A percentile compares a stretch with the other conserved stretches of the same genome.
Conservation (phyloP, 805 yeast species). For the Saturnispora zaruensis region DNA sequence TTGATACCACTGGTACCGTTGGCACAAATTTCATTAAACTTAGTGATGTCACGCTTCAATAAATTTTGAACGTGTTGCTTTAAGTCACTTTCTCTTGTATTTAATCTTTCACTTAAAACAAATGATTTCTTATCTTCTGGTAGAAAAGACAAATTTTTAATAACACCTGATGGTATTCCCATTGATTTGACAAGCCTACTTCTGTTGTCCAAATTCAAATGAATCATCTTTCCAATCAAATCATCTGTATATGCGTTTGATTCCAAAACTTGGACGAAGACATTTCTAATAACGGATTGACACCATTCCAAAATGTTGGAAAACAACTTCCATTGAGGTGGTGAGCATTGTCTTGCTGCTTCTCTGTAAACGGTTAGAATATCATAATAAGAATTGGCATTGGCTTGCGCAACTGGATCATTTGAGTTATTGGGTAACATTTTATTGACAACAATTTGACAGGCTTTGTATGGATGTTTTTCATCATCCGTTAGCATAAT, state of each 20-base stretch:
- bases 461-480: constrained; percentile 6
- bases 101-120: constrained; percentile 62
- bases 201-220: constrained; percentile 65
- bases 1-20: neutral
- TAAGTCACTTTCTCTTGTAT: constrained; percentile 45
- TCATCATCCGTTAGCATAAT: constrained; percentile 1
- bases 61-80: constrained; percentile 5
- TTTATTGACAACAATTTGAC: constrained; percentile 3
- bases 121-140: constrained; percentile 58
- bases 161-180: constrained; percentile 36
- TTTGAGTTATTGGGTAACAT: constrained; percentile 5
- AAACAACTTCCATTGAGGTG: constrained; percentile 67
- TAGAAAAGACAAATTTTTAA: constrained; percentile 42
- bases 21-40: constrained; percentile 4
- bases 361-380: constrained; percentile 62
- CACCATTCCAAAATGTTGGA: constrained; percentile 54
- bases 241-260: constrained; percentile 56
- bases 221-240: constrained; percentile 61
- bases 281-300: constrained; percentile 53
- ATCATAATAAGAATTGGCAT: constrained; percentile 65
- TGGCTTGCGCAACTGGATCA: constrained; percentile 6
- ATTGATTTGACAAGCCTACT: constrained; percentile 43
- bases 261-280: constrained; percentile 52
- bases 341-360: constrained; percentile 52
- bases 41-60: constrained; percentile 3